Percentiles rank a stretch among this genome's conserved stretches.
These are phyloP conservation scores for Lecanicillium sp. DNA, from an alignment of 2,329 filamentous ascomycete species.

Conservation along the genomic window DNA sequence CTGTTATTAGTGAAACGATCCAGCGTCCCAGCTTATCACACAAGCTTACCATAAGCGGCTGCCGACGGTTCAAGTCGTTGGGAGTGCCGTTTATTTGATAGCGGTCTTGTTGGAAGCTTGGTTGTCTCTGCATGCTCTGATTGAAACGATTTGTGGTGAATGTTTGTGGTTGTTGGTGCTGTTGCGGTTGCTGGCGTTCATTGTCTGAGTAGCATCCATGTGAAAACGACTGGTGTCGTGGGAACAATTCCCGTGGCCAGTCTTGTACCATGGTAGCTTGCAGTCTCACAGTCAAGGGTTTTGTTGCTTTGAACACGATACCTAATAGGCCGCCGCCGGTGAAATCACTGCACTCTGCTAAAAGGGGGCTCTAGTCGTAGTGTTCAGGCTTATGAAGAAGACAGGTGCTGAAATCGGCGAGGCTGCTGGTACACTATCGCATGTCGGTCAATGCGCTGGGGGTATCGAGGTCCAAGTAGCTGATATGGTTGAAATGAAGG, in stretches of 20 bases:
- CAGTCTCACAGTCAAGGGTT: no score
- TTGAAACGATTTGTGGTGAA: constrained; percentile 22
- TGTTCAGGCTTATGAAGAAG: background rate
- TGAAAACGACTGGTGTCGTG: constrained; percentile 22
- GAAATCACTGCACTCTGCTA: constrained; percentile 1
- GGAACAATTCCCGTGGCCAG: constrained; percentile 29
- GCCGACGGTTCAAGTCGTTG: constrained; percentile 26
- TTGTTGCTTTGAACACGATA: no score
- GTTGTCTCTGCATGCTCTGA: constrained; percentile 13
- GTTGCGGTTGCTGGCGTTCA: no score
- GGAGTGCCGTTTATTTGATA: constrained; percentile 17
- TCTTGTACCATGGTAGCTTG: constrained; percentile 30
- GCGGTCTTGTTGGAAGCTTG: constrained; percentile 13
- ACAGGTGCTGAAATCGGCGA: constrained; percentile 2
- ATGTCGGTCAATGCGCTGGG: no score
- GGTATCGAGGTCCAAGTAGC: no score
- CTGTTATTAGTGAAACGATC: background rate
- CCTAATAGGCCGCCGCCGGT: no score
- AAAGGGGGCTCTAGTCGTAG: background rate
- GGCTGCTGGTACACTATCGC: background rate
- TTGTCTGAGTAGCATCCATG: constrained; percentile 3
- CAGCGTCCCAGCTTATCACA: background rate
- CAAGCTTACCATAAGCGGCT: constrained; percentile 29
- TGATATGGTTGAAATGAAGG: no score
- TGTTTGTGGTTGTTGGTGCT: constrained; percentile 18